Evolutionary conservation across 768 basidiomycete genomes (phyloP).

Genomic region (Auriscalpium vulgare): DNA sequence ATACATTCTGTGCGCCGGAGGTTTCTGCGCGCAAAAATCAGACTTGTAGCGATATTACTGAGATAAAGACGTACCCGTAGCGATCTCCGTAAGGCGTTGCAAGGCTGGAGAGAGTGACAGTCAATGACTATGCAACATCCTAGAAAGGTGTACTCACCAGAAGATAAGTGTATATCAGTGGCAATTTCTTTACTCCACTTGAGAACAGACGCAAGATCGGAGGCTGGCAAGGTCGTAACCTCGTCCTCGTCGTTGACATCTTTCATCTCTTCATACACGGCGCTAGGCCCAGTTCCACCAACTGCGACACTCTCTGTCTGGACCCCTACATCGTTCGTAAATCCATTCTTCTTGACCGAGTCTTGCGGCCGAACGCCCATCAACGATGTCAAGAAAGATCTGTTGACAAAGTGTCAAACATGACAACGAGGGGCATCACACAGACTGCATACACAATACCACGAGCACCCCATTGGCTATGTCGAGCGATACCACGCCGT

Average conservation of each 20-base stretch:
- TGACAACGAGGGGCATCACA: too few species aligned
- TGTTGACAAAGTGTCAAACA: conserved; percentile 15
- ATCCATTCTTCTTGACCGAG: conserved; percentile 45
- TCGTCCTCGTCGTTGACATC: conserved; percentile 45
- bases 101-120: conserved; percentile 30
- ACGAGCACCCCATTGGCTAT: conserved; percentile 65
- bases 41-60: background rate
- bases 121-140: conserved; percentile 15
- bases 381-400: conserved; percentile 41
- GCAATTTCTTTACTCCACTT: conserved; percentile 74
- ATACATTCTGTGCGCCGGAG: conserved; percentile 59
- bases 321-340: conserved; percentile 53
- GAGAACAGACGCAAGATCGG: conserved; percentile 59
- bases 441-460: conserved; percentile 51
- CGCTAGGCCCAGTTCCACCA: conserved; percentile 24
- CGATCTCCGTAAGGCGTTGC: conserved; percentile 64
- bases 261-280: conserved; percentile 24
- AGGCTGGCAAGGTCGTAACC: conserved; percentile 43
- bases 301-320: conserved; percentile 40
- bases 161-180: conserved; percentile 61
- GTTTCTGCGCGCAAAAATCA: conserved; percentile 33
- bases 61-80: conserved; percentile 37
- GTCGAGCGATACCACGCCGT: conserved; percentile 54
- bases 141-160: conserved; percentile 29
- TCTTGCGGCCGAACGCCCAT: conserved; percentile 38